phyloP scores from a whole-genome alignment of 495 filamentous ascomycete species.

The Hapsidospora chrysogenum region DNA sequence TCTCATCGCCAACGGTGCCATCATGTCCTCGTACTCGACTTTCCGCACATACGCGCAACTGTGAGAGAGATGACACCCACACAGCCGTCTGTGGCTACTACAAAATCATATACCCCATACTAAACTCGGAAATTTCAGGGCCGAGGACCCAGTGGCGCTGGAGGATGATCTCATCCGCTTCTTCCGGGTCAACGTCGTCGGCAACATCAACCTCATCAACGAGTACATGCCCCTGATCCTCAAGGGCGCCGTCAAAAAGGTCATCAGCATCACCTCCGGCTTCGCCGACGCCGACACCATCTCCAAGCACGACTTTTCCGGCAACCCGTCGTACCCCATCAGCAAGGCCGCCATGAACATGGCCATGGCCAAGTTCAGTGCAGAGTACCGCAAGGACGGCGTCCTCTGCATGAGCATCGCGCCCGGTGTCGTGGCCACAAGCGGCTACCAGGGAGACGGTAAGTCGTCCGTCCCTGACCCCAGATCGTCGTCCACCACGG shows the following conservation, averaged over 20 bases:
- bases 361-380: conserved; percentile 25
- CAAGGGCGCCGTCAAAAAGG: conserved; percentile 34
- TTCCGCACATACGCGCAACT: neutral
- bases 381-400: conserved; percentile 27
- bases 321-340: conserved; percentile 9
- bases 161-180: conserved; percentile 9
- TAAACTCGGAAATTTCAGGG: too few relatives aligned
- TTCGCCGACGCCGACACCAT: conserved; percentile 18
- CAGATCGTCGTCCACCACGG: too few relatives aligned
- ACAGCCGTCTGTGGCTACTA: neutral
- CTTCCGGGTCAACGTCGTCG: conserved; percentile 30
- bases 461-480: too few relatives aligned
- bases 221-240: conserved; percentile 34
- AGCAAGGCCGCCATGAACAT: conserved; percentile 23
- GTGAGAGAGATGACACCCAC: neutral
- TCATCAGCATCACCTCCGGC: conserved; percentile 34
- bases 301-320: conserved; percentile 8
- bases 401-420: conserved; percentile 26
- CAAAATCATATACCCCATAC: neutral
- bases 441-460: too few relatives aligned
- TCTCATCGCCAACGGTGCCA: conserved; percentile 34
- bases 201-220: conserved; percentile 29
- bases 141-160: conserved; percentile 11
- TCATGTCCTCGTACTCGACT: neutral
- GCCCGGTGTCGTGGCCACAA: conserved; percentile 12